A percentile compares a stretch with the other conserved stretches of the same genome.
Evolutionary conservation across 768 basidiomycete species (phyloP).

Genomic region (Phylloporus sp.): DNA sequence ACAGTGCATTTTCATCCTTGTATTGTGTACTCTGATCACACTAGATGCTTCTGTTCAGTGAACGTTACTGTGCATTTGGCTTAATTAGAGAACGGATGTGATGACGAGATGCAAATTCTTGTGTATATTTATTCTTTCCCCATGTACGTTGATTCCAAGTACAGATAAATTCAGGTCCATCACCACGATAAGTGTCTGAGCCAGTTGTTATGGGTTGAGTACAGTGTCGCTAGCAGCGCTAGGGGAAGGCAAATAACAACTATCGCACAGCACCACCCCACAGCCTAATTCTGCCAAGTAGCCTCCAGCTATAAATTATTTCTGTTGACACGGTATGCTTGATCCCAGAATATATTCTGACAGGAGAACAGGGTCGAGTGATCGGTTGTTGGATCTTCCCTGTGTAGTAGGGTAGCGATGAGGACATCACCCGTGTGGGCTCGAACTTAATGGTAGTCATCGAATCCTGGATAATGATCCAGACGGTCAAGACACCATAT

Average conservation of each 20-base stretch:
- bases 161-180: slow-evolving; percentile 27
- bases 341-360: too few species aligned
- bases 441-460: background rate
- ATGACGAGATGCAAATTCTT: slow-evolving; percentile 18
- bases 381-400: background rate
- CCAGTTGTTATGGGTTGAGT: background rate
- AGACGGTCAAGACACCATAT: background rate
- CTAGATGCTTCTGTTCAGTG: slow-evolving; percentile 9
- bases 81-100: slow-evolving; percentile 16
- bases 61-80: slow-evolving; percentile 21
- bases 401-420: background rate
- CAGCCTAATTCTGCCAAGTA: background rate
- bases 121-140: slow-evolving; percentile 3
- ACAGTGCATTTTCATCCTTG: background rate
- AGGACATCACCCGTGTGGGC: background rate
- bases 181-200: slow-evolving; percentile 5
- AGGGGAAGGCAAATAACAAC: too few species aligned
- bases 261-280: too few species aligned
- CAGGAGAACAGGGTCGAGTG: background rate
- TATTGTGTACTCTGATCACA: slow-evolving; percentile 15
- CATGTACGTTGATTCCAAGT: slow-evolving; percentile 16
- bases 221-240: background rate
- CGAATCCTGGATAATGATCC: background rate
- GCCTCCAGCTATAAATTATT: background rate
- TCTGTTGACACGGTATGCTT: background rate